Evolutionary conservation across 805 yeast species (phyloP), one percentile per base, ranked within the genome.

Genomic region (Candida schatavii): DNA sequence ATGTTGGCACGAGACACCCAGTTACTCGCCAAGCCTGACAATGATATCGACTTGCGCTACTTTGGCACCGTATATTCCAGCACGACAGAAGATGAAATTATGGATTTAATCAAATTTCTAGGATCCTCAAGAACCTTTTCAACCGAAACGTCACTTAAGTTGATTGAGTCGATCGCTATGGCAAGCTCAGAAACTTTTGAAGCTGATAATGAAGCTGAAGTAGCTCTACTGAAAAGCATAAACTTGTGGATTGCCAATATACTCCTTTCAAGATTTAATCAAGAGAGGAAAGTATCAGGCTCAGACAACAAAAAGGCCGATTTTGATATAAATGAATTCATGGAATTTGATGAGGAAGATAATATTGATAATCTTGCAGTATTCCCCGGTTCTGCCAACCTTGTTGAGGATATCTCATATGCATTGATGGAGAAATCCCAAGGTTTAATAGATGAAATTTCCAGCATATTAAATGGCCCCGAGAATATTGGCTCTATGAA

Each of bases 341-440:
- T 68, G 3, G 43, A 47, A 1, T 50, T 63, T 46, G 70, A 57
- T 15, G 60, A 47, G 9, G 58, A 48, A 4, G 21, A 41, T 3
- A 15, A 32, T 1, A 62, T 55, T 20, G 72, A 66, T 40, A 41
- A 53, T 2, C 66, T 62, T 33, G 43, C 66, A 25, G 40, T 66
- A 5, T 51, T 66, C 46, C 53, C 54, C 20, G 57, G 55, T 36
- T 67, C 83, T 0, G 74, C 70, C 41, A 68, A 64, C 1, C 27
- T 23, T 11, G 40, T 78, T 2, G 64, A 57, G 20, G 71, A 68
- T 40, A 39, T 56, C 3, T 47, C 54, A 2, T 68, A 64, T 34
- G 42, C 66, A 26, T 41, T 67, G 4, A 50, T 68, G 46, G 55
- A 54, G 15, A 57, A 55, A 36, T 68, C 83, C 0, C 75, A 70